These are phyloP conservation scores for Torulaspora pretoriensis DNA, from an alignment of 1,139 yeast species.

Conservation along the genomic window DNA sequence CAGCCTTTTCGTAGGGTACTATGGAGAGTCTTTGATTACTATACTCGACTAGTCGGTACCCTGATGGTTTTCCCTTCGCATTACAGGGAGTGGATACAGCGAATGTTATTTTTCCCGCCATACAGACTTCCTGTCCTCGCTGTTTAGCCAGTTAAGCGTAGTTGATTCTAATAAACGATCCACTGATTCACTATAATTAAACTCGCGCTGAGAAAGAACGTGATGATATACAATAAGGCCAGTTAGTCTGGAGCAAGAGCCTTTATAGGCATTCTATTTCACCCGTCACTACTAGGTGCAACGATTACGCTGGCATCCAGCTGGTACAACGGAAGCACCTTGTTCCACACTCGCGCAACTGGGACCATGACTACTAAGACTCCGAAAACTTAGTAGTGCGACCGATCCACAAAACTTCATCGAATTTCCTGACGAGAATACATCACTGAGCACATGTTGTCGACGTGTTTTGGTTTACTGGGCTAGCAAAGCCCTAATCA, in stretches of 20 bases:
- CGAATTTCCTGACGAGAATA: too few species aligned
- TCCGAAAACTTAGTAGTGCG: not conserved
- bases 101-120: conserved; percentile 20
- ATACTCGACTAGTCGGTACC: conserved; percentile 23
- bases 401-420: not conserved
- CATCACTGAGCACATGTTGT: too few species aligned
- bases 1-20: conserved; percentile 8
- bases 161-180: not conserved
- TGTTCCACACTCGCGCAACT: too few species aligned
- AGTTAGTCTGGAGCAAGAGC: too few species aligned
- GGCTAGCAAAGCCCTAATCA: too few species aligned
- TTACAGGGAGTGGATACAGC: conserved; percentile 30
- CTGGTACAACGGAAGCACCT: too few species aligned
- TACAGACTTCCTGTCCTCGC: conserved; percentile 3
- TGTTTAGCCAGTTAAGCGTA: not conserved
- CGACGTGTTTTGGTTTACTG: too few species aligned
- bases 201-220: not conserved
- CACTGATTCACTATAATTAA: not conserved
- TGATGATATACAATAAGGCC: too few species aligned
- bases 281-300: too few species aligned
- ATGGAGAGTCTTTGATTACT: conserved; percentile 16
- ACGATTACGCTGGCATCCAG: too few species aligned
- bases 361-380: too few species aligned
- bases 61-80: conserved; percentile 21
- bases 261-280: too few species aligned